Percentiles rank a stretch among this genome's conserved stretches.
Conservation (phyloP, 1,284 basidiomycete genomes). For the Taiwanofungus camphoratus region DNA sequence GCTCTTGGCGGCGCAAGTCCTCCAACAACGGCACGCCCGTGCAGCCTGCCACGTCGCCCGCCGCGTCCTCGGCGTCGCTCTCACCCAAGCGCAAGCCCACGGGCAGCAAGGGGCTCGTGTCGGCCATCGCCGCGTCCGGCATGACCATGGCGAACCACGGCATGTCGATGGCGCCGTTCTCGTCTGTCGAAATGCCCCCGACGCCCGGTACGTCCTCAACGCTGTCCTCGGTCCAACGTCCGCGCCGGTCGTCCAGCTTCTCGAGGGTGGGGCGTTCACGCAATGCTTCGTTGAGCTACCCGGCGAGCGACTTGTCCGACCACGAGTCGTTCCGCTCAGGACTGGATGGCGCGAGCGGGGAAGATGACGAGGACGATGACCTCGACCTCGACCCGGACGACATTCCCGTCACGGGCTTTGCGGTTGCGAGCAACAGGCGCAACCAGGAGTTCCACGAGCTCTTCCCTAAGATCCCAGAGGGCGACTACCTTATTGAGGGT, state of each 20-base stretch:
- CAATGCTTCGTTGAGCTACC: slow-evolving; percentile 22
- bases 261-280: slow-evolving; percentile 21
- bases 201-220: slow-evolving; percentile 12
- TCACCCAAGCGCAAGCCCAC: slow-evolving; percentile 26
- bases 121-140: slow-evolving; percentile 58
- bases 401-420: slow-evolving; percentile 88
- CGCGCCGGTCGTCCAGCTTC: slow-evolving; percentile 12
- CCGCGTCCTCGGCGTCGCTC: slow-evolving; percentile 14
- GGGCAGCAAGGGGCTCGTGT: slow-evolving; percentile 41
- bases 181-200: slow-evolving; percentile 22
- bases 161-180: slow-evolving; percentile 38
- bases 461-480: slow-evolving; percentile 86
- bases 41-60: slow-evolving; percentile 3
- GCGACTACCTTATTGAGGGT: slow-evolving; percentile 98
- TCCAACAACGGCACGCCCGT: slow-evolving; percentile 7
- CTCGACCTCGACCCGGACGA: slow-evolving; percentile 59
- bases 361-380: slow-evolving; percentile 35
- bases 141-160: slow-evolving; percentile 59
- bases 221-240: slow-evolving; percentile 8
- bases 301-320: slow-evolving; percentile 26
- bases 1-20: slow-evolving; percentile 27
- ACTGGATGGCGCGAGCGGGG: slow-evolving; percentile 17
- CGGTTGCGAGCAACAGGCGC: slow-evolving; percentile 91
- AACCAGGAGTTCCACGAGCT: slow-evolving; percentile 96
- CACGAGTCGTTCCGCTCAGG: slow-evolving; percentile 27